Percentiles rank a stretch among this genome's conserved stretches.
These are phyloP conservation scores for Perkinsela sp. DNA, from an alignment of 208 protist genomes.

Conservation along the genomic window DNA sequence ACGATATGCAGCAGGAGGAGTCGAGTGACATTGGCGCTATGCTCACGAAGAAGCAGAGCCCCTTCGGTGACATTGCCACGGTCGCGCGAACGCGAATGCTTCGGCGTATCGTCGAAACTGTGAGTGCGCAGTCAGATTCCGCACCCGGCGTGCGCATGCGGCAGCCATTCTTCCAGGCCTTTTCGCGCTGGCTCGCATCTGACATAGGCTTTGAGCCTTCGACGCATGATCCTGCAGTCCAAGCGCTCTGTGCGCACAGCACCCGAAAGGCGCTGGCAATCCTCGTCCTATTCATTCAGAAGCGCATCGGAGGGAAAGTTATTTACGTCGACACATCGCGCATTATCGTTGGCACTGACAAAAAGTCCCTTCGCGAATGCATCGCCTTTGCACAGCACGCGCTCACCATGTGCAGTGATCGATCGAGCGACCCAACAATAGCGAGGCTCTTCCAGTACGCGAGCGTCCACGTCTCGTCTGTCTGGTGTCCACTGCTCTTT, in stretches of 20 bases:
- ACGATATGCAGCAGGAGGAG: neutral
- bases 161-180: neutral
- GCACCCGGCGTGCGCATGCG: neutral
- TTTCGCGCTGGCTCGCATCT: neutral
- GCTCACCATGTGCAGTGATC: neutral
- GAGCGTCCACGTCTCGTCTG: neutral
- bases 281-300: neutral
- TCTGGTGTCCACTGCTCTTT: neutral
- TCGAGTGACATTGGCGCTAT: too few relatives aligned
- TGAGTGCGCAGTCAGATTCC: neutral
- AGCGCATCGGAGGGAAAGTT: constrained; percentile 2
- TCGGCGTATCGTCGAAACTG: neutral
- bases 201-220: neutral
- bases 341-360: constrained; percentile 1
- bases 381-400: neutral
- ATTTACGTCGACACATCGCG: constrained; percentile 2
- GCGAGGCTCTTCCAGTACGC: neutral
- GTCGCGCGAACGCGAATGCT: neutral
- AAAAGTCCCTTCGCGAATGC: neutral
- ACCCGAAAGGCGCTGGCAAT: neutral
- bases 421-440: neutral
- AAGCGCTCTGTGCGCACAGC: neutral
- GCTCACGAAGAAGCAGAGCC: neutral
- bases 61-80: neutral
- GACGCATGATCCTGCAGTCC: neutral